phyloP scores from a whole-genome alignment of 2,329 filamentous ascomycete genomes.

The Ophiobolus disseminans region DNA sequence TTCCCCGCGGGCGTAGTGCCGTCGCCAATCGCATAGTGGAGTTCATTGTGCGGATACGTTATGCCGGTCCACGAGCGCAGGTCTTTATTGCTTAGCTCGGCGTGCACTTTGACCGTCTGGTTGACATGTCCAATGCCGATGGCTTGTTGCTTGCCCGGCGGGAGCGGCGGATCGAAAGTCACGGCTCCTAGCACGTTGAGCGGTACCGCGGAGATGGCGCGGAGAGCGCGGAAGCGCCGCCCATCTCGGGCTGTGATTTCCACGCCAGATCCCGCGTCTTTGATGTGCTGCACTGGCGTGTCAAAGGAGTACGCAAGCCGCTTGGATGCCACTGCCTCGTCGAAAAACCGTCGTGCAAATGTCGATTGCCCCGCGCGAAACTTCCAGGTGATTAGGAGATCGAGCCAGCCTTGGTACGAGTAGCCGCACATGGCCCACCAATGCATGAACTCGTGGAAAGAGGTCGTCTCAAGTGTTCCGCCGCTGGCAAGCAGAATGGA shows the following conservation, averaged over 20 bases:
- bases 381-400: slow-evolving; percentile 50
- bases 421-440: slow-evolving; percentile 49
- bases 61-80: slow-evolving; percentile 55
- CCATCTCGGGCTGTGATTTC: slow-evolving; percentile 46
- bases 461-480: slow-evolving; percentile 52
- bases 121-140: slow-evolving; percentile 54
- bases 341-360: slow-evolving; percentile 56
- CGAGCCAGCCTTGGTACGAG: slow-evolving; percentile 47
- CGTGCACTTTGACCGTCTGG: slow-evolving; percentile 56
- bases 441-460: slow-evolving; percentile 58
- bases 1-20: slow-evolving; percentile 52
- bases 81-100: slow-evolving; percentile 51
- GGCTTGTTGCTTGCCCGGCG: slow-evolving; percentile 47
- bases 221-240: slow-evolving; percentile 24
- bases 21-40: slow-evolving; percentile 56
- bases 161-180: slow-evolving; percentile 51
- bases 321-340: slow-evolving; percentile 51
- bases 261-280: slow-evolving; percentile 37
- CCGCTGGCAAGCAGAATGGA: slow-evolving; percentile 56
- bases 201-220: slow-evolving; percentile 54
- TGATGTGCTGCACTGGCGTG: slow-evolving; percentile 46
- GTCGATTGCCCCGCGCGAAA: slow-evolving; percentile 53
- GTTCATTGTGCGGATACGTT: slow-evolving; percentile 52
- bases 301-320: slow-evolving; percentile 54
- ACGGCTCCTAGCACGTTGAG: slow-evolving; percentile 55